A percentile compares a stretch with the other conserved stretches of the same genome.
phyloP scores from a whole-genome alignment of 2,329 filamentous ascomycete species.

The Clonostachys chloroleuca region DNA sequence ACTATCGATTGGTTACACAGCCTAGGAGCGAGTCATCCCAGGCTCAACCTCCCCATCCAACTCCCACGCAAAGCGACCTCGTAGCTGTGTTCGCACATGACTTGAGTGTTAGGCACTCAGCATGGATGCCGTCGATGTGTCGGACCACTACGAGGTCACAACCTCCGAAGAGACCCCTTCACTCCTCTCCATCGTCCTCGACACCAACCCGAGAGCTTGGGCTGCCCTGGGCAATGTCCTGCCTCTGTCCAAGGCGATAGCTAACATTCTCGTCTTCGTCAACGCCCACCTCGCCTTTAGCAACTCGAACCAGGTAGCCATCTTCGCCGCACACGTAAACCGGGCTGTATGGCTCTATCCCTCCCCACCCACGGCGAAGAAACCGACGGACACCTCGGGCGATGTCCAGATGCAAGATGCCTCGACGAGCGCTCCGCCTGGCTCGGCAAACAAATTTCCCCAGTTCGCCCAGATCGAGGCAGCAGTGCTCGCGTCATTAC shows the following conservation, averaged over 20 bases:
- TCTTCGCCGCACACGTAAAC: conserved; percentile 85
- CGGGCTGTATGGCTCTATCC: conserved; percentile 90
- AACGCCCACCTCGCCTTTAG: conserved; percentile 95
- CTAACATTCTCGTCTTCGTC: conserved; percentile 89
- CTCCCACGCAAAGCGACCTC: too few relatives aligned
- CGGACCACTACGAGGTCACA: conserved; percentile 55
- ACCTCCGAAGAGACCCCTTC: conserved; percentile 63
- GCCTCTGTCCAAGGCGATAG: conserved; percentile 77
- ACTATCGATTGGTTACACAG: too few relatives aligned
- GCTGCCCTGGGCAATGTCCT: conserved; percentile 69
- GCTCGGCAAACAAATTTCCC: conserved; percentile 82
- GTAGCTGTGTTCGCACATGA: too few relatives aligned
- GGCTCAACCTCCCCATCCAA: too few relatives aligned
- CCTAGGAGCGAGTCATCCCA: too few relatives aligned
- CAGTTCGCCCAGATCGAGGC: conserved; percentile 86
- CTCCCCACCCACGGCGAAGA: conserved; percentile 22
- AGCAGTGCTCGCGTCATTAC: conserved; percentile 70
- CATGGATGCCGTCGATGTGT: conserved; percentile 53
- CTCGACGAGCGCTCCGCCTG: conserved; percentile 19
- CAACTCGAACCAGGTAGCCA: conserved; percentile 86
- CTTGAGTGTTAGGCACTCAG: conserved; percentile 7
- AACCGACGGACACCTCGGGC: conserved; percentile 26
- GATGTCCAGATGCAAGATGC: conserved; percentile 56
- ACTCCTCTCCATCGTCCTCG: conserved; percentile 84
- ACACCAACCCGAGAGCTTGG: conserved; percentile 97